These are phyloP conservation scores for Blastocystis sp. DNA, from an alignment of 352 stramenopile genomes.

Conservation along the genomic window DNA sequence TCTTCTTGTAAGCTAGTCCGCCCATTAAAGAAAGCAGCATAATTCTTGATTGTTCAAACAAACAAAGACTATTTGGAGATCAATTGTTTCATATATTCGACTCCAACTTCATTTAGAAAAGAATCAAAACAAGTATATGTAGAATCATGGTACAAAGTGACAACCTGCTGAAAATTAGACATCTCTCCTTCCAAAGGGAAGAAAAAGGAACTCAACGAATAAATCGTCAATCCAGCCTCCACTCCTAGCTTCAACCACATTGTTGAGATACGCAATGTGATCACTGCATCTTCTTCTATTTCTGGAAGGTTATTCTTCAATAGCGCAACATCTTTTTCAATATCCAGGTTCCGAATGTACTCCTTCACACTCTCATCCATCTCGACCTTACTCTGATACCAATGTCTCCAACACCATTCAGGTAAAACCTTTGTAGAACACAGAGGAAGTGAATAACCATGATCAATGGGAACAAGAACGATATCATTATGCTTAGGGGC, in stretches of 20 bases:
- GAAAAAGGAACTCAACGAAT: background rate
- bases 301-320: background rate
- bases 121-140: background rate
- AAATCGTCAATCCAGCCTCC: background rate
- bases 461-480: constrained; percentile 67
- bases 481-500: background rate
- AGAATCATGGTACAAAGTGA: background rate
- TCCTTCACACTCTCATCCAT: constrained; percentile 69
- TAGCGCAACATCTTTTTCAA: background rate
- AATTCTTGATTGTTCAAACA: background rate
- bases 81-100: background rate
- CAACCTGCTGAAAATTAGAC: background rate
- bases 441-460: constrained; percentile 76
- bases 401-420: constrained; percentile 76
- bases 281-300: background rate
- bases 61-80: background rate
- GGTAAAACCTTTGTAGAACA: constrained; percentile 72
- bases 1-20: constrained; percentile 2
- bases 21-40: background rate
- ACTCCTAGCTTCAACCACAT: background rate
- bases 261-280: background rate
- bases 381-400: constrained; percentile 74
- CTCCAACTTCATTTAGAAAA: background rate
- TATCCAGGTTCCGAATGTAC: background rate
- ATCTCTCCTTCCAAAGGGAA: background rate